These are phyloP conservation scores for Plasmodium sp. DNA, from an alignment of 169 alveolate genomes.

Conservation along the genomic window DNA sequence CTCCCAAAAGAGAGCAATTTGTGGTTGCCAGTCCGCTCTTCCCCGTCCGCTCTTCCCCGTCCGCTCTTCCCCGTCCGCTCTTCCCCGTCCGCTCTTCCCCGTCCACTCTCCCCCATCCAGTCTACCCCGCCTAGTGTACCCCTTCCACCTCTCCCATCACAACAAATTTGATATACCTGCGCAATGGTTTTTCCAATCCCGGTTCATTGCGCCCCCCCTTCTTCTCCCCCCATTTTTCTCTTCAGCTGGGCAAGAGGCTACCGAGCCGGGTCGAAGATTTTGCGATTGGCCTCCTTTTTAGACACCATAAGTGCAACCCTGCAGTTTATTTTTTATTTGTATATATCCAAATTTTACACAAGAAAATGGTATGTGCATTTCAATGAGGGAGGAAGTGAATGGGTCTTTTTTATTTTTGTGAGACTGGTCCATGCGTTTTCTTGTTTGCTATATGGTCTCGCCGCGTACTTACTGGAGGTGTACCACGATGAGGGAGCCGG, in stretches of 20 bases:
- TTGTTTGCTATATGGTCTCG: constrained; percentile 89
- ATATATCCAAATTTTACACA: constrained; percentile 91
- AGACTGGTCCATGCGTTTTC: constrained; percentile 91
- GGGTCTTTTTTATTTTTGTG: constrained; percentile 91
- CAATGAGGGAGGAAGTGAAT: constrained; percentile 93
- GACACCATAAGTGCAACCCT: constrained; percentile 92
- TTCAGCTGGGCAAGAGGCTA: constrained; percentile 94
- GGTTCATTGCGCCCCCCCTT: not conserved
- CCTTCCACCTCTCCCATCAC: not conserved
- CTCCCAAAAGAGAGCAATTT: not conserved
- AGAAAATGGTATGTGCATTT: constrained; percentile 91
- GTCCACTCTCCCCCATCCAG: too few species aligned
- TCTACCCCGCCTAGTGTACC: too few species aligned
- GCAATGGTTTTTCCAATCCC: not conserved
- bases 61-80: not conserved
- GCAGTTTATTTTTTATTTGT: constrained; percentile 91
- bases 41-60: not conserved
- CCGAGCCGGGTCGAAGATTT: constrained; percentile 93
- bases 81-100: not conserved
- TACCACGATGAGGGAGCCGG: constrained; percentile 96
- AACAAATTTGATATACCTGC: not conserved
- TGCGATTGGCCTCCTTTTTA: constrained; percentile 92
- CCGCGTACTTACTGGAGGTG: constrained; percentile 91
- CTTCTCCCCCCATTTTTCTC: not conserved
- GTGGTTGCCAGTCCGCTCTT: not conserved